Base-by-base conservation (phyloP, 495 filamentous ascomycete genomes). In the Xylaria sp. region DNA sequence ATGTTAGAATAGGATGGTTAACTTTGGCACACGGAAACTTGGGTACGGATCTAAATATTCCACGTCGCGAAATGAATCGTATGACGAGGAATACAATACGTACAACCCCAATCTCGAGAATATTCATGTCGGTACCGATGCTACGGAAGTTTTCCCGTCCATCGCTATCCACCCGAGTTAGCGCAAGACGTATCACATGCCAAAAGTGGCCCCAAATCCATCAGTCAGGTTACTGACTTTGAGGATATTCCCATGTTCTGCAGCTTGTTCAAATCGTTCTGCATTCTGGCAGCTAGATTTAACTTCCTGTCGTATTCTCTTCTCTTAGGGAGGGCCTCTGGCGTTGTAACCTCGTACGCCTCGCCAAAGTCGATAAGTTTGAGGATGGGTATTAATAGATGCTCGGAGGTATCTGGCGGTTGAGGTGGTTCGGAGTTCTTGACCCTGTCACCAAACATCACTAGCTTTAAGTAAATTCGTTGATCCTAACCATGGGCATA, bases 321-420 rank as follows among this genome's bases (percentile, higher is more conserved):
- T 24, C 15, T 35, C 37, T 17, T 6, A 9, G 35, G 58, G 5
- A 26, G 33, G 19, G 9, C n/a, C n/a, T 41, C 35, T n/a, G 58
- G 58, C n/a, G 0, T 9, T 26, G n/a, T 41, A 11, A 61, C 15
- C 37, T 61, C 58, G 6, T 41, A 11, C 21, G 33, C 35, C 0
- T 61, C 35, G 6, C 58, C 35, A 9, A 61, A 61, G 58, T 61
- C 35, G 35, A 61, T 61, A 37, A 61, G 58, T 43, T 61, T 61
- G 35, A 61, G 58, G 8, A 26, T 24, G 2, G 58, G 58, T 40
- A 61, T 29, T 43, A 61, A 26, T 5, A 26, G 17, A 43, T 61
- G 58, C 58, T 61, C 58, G 35, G 33, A 12, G 41, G 11, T 9
- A 3, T 9, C 29, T 15, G 19, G n/a, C 17, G 26, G 29, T 14